Conservation (phyloP, 208 protist genomes). For the Wallacemonas sp. region DNA sequence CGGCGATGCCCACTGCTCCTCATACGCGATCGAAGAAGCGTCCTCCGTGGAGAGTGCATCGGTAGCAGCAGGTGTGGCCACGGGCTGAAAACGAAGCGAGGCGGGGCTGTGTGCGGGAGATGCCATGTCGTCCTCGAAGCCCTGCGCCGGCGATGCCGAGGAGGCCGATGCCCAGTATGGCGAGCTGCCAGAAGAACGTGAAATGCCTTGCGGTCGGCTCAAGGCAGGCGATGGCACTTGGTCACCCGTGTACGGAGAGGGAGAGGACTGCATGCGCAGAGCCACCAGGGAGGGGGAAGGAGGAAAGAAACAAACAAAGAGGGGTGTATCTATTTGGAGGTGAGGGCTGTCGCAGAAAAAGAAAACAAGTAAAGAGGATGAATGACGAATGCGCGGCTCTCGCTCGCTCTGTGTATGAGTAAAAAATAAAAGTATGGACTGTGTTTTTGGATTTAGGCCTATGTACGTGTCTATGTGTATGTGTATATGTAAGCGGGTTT, state of each 20-base stretch:
- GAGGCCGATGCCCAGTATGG: slow-evolving; percentile 9
- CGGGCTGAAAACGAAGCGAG: too few species aligned
- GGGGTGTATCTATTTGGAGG: background rate
- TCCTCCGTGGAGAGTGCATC: too few species aligned
- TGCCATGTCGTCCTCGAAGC: background rate
- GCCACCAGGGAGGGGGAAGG: too few species aligned
- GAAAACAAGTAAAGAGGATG: background rate
- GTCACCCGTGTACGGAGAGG: background rate
- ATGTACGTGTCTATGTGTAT: background rate
- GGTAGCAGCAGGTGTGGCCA: too few species aligned
- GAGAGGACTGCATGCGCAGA: background rate
- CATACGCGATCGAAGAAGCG: background rate
- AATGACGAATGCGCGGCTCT: too few species aligned
- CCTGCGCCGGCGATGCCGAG: background rate
- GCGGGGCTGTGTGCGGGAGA: too few species aligned
- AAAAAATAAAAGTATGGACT: background rate
- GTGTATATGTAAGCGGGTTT: too few species aligned
- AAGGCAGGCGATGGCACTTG: background rate
- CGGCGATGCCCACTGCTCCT: slow-evolving; percentile 74
- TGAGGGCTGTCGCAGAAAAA: background rate
- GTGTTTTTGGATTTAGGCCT: background rate
- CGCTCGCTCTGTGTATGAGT: background rate
- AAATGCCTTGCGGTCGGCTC: background rate
- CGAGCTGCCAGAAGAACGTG: slow-evolving; percentile 1
- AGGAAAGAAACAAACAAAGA: background rate